Conservation (phyloP, 2,329 filamentous ascomycete genomes). For the Coniosporium tulheliwenetii region DNA sequence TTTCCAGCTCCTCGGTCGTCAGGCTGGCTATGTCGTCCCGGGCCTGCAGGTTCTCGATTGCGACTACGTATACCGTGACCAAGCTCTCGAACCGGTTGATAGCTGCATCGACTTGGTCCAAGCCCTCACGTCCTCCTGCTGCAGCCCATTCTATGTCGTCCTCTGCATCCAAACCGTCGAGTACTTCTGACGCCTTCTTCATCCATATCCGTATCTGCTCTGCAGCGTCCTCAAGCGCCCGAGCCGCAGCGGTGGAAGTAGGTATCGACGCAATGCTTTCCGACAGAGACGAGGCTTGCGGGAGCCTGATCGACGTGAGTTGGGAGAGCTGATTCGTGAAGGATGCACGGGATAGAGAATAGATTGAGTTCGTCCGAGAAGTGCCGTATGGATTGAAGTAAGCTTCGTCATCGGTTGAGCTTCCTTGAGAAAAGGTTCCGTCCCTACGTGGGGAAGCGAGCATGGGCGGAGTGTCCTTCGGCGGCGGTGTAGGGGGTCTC, state of each 20-base stretch:
- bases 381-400: constrained; percentile 52
- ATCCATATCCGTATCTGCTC: constrained; percentile 94
- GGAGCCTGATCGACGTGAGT: constrained; percentile 76
- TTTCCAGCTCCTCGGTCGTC: constrained; percentile 52
- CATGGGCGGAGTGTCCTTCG: constrained; percentile 34
- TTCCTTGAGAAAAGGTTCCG: constrained; percentile 6
- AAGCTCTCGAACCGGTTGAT: constrained; percentile 76
- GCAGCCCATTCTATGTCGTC: constrained; percentile 96
- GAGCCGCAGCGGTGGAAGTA: constrained; percentile 69
- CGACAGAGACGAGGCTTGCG: constrained; percentile 69
- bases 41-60: constrained; percentile 81
- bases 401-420: constrained; percentile 28
- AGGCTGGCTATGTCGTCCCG: constrained; percentile 62
- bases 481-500: constrained; percentile 28
- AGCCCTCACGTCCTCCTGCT: constrained; percentile 69
- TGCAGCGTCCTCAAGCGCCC: constrained; percentile 69
- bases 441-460: constrained; percentile 6
- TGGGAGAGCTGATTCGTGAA: constrained; percentile 89
- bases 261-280: constrained; percentile 73
- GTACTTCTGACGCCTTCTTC: constrained; percentile 75
- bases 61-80: constrained; percentile 80
- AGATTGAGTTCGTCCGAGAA: constrained; percentile 68
- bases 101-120: constrained; percentile 51
- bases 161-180: constrained; percentile 78
- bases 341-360: constrained; percentile 80